Conservation (phyloP, 345 rosid species). For the Salix koriyanagi region DNA sequence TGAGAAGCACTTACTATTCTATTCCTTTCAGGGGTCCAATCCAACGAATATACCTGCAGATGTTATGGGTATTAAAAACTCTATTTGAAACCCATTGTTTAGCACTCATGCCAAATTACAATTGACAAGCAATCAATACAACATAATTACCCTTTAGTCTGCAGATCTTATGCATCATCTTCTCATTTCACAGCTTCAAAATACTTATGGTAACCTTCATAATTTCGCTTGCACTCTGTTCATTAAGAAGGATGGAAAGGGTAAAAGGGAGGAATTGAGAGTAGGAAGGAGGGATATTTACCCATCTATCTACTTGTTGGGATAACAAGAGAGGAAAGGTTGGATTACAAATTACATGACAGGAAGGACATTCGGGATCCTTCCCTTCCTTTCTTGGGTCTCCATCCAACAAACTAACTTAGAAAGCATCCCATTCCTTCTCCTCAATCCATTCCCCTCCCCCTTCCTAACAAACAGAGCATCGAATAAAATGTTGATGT, state of each 20-base stretch:
- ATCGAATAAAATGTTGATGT: neutral
- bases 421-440: neutral
- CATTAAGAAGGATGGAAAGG: neutral
- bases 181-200: neutral
- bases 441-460: neutral
- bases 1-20: conserved; percentile 93
- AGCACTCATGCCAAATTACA: too few relatives aligned
- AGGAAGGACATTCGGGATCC: neutral
- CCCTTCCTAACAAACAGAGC: neutral
- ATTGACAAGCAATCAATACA: neutral
- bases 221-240: neutral
- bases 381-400: neutral
- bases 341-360: neutral
- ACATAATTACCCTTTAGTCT: neutral
- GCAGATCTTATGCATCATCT: neutral
- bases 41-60: conserved; percentile 77
- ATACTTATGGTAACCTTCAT: neutral
- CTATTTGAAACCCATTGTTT: neutral
- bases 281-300: neutral
- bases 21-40: conserved; percentile 86
- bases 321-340: neutral
- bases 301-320: neutral
- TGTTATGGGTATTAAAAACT: conserved; percentile 7
- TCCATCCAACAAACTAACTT: neutral
- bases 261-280: neutral